Percentiles rank a stretch among this genome's conserved stretches.
phyloP scores from a whole-genome alignment of 352 stramenopile species.

The Phytophthora hibernalis region DNA sequence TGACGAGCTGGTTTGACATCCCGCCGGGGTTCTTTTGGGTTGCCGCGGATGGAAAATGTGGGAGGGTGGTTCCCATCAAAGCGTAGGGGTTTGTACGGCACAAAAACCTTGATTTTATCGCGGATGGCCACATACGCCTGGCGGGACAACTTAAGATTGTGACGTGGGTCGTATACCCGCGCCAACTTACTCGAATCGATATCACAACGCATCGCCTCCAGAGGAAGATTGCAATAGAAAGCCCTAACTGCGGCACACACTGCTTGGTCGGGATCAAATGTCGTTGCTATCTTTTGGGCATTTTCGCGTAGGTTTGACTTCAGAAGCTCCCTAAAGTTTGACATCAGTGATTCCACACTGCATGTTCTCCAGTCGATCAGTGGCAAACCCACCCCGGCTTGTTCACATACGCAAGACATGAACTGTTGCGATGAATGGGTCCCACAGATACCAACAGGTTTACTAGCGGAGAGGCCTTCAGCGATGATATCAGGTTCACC shows the following conservation, averaged over 20 bases:
- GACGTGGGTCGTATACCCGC: conserved; percentile 39
- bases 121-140: conserved; percentile 39
- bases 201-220: conserved; percentile 85
- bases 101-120: conserved; percentile 39
- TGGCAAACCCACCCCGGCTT: conserved; percentile 69
- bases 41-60: conserved; percentile 29
- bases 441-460: conserved; percentile 86
- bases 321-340: conserved; percentile 62
- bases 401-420: conserved; percentile 73
- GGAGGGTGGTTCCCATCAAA: conserved; percentile 35
- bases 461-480: conserved; percentile 76
- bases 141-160: conserved; percentile 44
- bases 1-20: conserved; percentile 26
- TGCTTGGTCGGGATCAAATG: conserved; percentile 68
- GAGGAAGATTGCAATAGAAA: conserved; percentile 78
- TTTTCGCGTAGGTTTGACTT: conserved; percentile 41
- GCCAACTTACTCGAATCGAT: conserved; percentile 43
- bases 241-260: conserved; percentile 62
- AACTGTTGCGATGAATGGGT: conserved; percentile 91
- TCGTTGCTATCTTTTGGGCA: conserved; percentile 45
- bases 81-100: conserved; percentile 42
- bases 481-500: conserved; percentile 75
- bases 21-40: conserved; percentile 10
- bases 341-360: conserved; percentile 57
- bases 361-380: conserved; percentile 68